phyloP scores from a whole-genome alignment of 1,139 yeast genomes.

The Kluyveromyces sp. region DNA sequence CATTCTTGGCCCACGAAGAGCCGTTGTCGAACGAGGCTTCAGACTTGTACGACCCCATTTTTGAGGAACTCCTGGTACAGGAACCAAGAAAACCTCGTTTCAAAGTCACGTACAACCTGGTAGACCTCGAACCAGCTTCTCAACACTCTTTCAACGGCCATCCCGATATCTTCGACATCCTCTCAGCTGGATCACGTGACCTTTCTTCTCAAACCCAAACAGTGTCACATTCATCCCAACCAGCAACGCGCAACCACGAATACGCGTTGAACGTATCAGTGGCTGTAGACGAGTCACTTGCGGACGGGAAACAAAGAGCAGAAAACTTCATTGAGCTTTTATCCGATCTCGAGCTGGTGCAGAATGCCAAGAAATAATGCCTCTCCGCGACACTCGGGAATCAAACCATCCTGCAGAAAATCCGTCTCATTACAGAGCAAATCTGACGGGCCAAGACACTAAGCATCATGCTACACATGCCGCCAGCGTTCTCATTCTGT shows the following conservation, averaged over 20 bases:
- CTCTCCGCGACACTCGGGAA: no score
- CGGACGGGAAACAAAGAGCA: conserved; percentile 26
- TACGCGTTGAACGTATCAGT: conserved; percentile 30
- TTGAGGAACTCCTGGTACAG: conserved; percentile 58
- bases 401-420: no score
- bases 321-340: conserved; percentile 22
- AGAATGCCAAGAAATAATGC: conserved; percentile 1
- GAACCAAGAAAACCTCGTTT: conserved; percentile 55
- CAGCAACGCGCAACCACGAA: conserved; percentile 9
- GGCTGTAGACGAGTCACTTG: conserved; percentile 32
- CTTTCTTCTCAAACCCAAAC: no score
- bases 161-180: conserved; percentile 42
- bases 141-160: conserved; percentile 23
- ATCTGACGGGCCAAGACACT: no score
- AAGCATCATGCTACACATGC: no score
- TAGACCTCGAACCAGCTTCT: conserved; percentile 19
- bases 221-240: no score
- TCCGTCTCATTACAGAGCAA: no score
- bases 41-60: conserved; percentile 50
- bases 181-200: conserved; percentile 22
- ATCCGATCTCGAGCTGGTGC: conserved; percentile 17
- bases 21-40: conserved; percentile 30
- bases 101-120: conserved; percentile 34
- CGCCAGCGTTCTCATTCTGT: no score
- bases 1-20: conserved; percentile 20